phyloP scores from a whole-genome alignment of 495 filamentous ascomycete genomes.

The Penicillium paxilli region DNA sequence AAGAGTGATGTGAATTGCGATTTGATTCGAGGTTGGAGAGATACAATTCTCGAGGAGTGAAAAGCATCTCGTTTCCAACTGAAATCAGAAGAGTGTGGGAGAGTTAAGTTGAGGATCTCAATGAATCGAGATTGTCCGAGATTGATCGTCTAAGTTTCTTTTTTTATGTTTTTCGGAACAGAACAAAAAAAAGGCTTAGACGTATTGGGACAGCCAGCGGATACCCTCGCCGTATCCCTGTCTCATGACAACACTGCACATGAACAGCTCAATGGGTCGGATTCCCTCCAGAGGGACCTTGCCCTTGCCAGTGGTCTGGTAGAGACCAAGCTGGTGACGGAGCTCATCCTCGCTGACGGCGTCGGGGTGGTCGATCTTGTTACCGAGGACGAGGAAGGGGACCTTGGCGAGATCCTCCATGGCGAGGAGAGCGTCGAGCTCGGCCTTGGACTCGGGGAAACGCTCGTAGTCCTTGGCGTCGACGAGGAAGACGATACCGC shows the following conservation, averaged over 20 bases:
- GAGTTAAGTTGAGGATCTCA: not conserved
- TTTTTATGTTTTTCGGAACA: not conserved
- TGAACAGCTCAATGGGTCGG: conserved; percentile 95
- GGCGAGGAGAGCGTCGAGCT: conserved; percentile 88
- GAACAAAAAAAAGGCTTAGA: conserved; percentile 29
- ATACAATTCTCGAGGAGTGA: not conserved
- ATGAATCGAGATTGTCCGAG: not conserved
- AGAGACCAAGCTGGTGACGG: conserved; percentile 83
- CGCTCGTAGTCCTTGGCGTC: conserved; percentile 96
- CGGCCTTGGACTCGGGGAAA: conserved; percentile 89
- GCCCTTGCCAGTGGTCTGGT: conserved; percentile 97
- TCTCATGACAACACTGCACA: conserved; percentile 98
- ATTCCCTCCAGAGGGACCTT: conserved; percentile 94
- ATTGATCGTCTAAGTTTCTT: not conserved
- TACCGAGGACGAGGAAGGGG: conserved; percentile 91
- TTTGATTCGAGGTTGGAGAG: not conserved
- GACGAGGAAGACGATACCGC: conserved; percentile 95
- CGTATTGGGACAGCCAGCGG: conserved; percentile 56
- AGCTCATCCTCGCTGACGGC: conserved; percentile 94
- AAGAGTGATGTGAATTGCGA: not conserved
- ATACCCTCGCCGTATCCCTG: conserved; percentile 67
- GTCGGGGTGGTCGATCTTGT: conserved; percentile 98
- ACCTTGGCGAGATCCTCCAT: conserved; percentile 95
- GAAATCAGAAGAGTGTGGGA: not conserved
- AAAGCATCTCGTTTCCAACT: not conserved